Percentiles rank a stretch among this genome's conserved stretches.
These are phyloP conservation scores for Trifolium subterraneum DNA, from an alignment of 306 rosid species.

Conservation along the genomic window DNA sequence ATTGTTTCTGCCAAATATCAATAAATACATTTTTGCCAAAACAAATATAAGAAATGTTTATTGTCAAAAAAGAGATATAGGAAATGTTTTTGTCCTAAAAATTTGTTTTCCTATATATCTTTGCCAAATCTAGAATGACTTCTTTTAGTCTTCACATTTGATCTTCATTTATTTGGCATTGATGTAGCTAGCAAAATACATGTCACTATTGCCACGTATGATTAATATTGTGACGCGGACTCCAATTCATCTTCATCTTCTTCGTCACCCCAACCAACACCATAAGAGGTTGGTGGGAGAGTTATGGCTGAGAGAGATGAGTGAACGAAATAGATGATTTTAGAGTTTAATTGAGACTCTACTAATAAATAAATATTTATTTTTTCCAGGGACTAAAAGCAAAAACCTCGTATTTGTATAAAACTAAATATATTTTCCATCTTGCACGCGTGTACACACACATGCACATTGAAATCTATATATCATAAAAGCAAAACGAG, in stretches of 20 bases:
- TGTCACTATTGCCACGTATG: not conserved
- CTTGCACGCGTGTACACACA: constrained; percentile 57
- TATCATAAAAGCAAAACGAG: constrained; percentile 45
- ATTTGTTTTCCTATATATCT: too few relatives aligned
- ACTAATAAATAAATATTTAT: not conserved
- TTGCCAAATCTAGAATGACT: not conserved
- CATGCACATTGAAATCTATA: constrained; percentile 57
- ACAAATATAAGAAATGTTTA: too few relatives aligned
- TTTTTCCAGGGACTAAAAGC: not conserved
- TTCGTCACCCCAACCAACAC: not conserved
- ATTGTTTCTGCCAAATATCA: too few relatives aligned
- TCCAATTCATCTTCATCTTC: not conserved
- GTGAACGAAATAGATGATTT: not conserved
- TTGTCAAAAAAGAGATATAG: too few relatives aligned
- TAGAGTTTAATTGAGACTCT: not conserved
- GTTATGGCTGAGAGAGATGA: not conserved
- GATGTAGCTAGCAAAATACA: not conserved
- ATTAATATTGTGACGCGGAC: not conserved
- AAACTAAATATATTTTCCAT: constrained; percentile 29
- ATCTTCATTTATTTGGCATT: not conserved
- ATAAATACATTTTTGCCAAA: too few relatives aligned
- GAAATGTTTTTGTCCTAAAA: too few relatives aligned
- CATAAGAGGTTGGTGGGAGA: not conserved
- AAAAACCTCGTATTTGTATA: not conserved
- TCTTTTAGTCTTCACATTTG: not conserved